Evolutionary conservation across 2,329 filamentous ascomycete genomes (phyloP), one percentile per base, ranked within the genome.

Genomic region (Aureobasidium sp.): DNA sequence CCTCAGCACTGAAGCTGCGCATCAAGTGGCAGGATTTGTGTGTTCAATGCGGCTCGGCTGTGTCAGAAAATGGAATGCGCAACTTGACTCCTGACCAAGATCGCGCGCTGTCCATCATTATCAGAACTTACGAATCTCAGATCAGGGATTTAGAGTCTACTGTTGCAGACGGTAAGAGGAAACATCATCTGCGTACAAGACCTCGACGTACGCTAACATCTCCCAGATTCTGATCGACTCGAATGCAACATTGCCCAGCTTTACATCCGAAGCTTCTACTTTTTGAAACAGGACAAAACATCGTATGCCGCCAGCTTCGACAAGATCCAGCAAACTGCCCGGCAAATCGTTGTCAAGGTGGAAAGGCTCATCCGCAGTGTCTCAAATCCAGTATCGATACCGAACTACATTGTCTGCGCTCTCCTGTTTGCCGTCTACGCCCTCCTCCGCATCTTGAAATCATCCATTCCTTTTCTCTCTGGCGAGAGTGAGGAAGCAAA

Each of bases 31-130:
- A 57, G 5, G 41, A 57, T n/a, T 20, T 57, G 0, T 57, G 53
- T n/a, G 29, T 57, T 5, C 53, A 47, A 36, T 57, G 53, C 12
- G 53, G 53, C 9, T 22, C 53, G 5, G 53, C 53, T 27, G 41
- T 57, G n/a, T 57, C 53, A 20, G 53, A 57, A 17, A 57, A 57
- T 20, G 53, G 53, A 9, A 57, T 57, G 6, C 53, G 53, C 17
- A 36, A 57, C 27, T 22, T 57, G 53, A 47, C 39, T 15, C 29
- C 41, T 15, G 39, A 45, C 9, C 53, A 57, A 47, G 41, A 57
- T 47, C 53, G 53, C 14, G 39, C 53, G 34, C 29, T 57, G 8
- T 45, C 53, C 11, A 57, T 57, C 29, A 57, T 57, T 12, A 47
- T 47, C 17, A 45, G n/a, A 25, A 45, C 41, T 12, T 45, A 34